Evolutionary conservation across 179 eudicot species (phyloP), one percentile per base, ranked within the genome.

Genomic region (Pouteria campechiana): DNA sequence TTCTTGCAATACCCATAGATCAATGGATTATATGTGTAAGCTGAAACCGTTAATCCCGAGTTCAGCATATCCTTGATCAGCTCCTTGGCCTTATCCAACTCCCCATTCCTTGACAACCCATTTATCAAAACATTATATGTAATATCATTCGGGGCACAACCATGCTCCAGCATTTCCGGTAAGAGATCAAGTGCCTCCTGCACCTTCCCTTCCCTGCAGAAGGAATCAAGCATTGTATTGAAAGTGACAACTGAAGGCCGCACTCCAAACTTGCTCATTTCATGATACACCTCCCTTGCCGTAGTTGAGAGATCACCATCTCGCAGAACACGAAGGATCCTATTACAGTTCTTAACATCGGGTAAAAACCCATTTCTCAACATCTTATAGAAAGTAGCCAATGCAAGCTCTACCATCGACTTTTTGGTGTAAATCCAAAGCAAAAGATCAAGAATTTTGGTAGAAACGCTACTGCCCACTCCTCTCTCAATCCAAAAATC

Each of bases 311-410:
- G 64, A 44, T 47, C 32, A 34, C 35, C 65, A 48, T 71, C 74
- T 35, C 78, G 67, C 46, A 74, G 71, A 8, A 65, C 6, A 52
- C 55, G 47, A 52, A 78, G 70, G 60, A 78, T 41, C 44, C 79
- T 64, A 50, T 78, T 78, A 24, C 81, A 78, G 33, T 59, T 72
- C 57, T 62, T 64, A 48, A 74, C 64, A 58, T 71, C 76, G 3
- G 81, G 81, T 29, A 57, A 62, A n/a, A 71, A 61, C 46, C 54
- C 71, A 32, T 45, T 68, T 31, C 49, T 50, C 21, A 74, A 44
- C 81, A 74, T 74, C 64, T 57, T 71, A 52, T 68, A 50, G 31
- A 78, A 78, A 25, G 66, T 18, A n/a, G 12, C 35, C 40, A 71
- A 61, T 27, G 63, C 68, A 13, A 37, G 46, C 21, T 62, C 70